phyloP scores from a whole-genome alignment of 768 basidiomycete genomes.

The Pisolithus albus region DNA sequence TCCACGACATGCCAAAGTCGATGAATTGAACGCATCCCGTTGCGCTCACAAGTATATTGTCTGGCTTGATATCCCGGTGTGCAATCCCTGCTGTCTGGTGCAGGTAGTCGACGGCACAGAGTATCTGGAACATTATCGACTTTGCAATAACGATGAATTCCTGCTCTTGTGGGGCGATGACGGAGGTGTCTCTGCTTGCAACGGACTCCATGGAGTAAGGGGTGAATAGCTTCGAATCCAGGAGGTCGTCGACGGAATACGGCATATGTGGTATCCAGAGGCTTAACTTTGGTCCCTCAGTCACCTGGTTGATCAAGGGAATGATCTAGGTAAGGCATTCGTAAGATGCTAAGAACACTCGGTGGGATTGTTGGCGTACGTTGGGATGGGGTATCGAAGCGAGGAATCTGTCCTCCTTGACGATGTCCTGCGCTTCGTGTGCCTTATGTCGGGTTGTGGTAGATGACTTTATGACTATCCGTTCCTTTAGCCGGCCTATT shows the following conservation, averaged over 20 bases:
- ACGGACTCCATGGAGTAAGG: constrained; percentile 15
- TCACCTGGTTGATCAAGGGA: constrained; percentile 38
- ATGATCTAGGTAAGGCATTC: constrained; percentile 41
- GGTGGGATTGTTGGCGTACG: constrained; percentile 29
- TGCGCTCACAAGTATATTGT: constrained; percentile 62
- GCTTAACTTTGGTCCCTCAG: constrained; percentile 36
- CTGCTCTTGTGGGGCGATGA: constrained; percentile 6
- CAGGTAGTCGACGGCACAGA: constrained; percentile 61
- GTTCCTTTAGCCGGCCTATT: not conserved
- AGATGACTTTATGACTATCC: constrained; percentile 45
- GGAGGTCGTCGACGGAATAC: constrained; percentile 42
- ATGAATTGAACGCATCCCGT: constrained; percentile 65
- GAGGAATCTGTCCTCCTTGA: constrained; percentile 55
- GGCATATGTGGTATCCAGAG: constrained; percentile 68
- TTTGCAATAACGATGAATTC: constrained; percentile 47
- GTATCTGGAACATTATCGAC: constrained; percentile 61
- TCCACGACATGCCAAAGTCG: constrained; percentile 76
- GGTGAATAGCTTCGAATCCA: constrained; percentile 30
- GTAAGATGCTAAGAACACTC: not conserved
- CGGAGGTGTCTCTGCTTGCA: constrained; percentile 2
- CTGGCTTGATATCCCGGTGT: constrained; percentile 84
- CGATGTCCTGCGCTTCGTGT: constrained; percentile 62
- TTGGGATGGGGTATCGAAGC: constrained; percentile 43
- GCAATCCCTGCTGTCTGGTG: constrained; percentile 56
- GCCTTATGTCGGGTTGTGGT: constrained; percentile 37